phyloP scores from a whole-genome alignment of 2,329 filamentous ascomycete species.

The Leptographium wingfieldii region DNA sequence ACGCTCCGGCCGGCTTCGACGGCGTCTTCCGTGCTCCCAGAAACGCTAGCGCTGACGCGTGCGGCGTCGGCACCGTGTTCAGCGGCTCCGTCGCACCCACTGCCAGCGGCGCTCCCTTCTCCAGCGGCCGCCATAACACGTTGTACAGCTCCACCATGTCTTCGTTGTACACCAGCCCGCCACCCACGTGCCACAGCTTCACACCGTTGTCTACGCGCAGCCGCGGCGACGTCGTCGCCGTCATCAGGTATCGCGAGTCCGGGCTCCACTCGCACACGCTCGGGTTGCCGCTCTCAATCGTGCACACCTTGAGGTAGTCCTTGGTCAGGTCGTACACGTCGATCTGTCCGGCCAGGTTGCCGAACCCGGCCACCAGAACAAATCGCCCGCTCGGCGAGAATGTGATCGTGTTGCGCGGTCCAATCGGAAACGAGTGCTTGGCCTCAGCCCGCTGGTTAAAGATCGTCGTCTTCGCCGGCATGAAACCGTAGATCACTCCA shows the following conservation, averaged over 20 bases:
- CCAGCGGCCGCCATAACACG: conserved; percentile 69
- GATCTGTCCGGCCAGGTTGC: conserved; percentile 93
- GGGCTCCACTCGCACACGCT: conserved; percentile 97
- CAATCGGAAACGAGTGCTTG: conserved; percentile 75
- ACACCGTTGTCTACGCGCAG: conserved; percentile 94
- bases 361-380: conserved; percentile 88
- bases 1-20: conserved; percentile 93
- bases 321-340: conserved; percentile 95
- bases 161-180: conserved; percentile 84
- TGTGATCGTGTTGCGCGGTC: conserved; percentile 83
- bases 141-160: conserved; percentile 93
- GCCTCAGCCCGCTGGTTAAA: conserved; percentile 82
- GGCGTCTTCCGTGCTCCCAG: conserved; percentile 83
- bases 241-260: conserved; percentile 89
- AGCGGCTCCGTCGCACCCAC: conserved; percentile 54
- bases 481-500: conserved; percentile 93
- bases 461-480: conserved; percentile 98
- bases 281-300: conserved; percentile 89
- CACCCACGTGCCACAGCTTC: conserved; percentile 86
- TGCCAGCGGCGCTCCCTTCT: conserved; percentile 27
- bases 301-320: conserved; percentile 83
- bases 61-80: conserved; percentile 59
- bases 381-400: conserved; percentile 93
- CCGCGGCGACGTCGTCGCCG: conserved; percentile 91
- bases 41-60: conserved; percentile 71